Evolutionary conservation across 2,329 filamentous ascomycete species (phyloP).

Genomic region (Alternaria ventricosa): DNA sequence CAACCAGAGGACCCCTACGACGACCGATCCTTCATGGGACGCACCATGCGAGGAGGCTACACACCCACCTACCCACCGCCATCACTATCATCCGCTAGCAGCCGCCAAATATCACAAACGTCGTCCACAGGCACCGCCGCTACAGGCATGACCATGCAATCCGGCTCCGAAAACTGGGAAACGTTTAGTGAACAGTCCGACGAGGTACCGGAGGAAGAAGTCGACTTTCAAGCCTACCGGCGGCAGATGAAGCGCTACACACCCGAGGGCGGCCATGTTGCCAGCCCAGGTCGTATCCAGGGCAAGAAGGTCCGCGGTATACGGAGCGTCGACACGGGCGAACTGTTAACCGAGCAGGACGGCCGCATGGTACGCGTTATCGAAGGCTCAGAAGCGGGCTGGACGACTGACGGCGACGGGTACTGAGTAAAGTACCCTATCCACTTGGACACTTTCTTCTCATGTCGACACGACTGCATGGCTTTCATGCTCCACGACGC

Average conservation of each 20-base stretch:
- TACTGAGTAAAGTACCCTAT: slow-evolving; percentile 31
- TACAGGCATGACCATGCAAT: slow-evolving; percentile 66
- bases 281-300: slow-evolving; percentile 40
- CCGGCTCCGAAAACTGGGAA: slow-evolving; percentile 96
- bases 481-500: slow-evolving; percentile 2
- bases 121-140: slow-evolving; percentile 57
- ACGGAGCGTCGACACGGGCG: slow-evolving; percentile 53
- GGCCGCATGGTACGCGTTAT: slow-evolving; percentile 54
- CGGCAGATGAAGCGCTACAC: slow-evolving; percentile 70
- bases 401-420: slow-evolving; percentile 58
- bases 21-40: slow-evolving; percentile 52
- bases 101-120: slow-evolving; percentile 73
- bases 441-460: slow-evolving; percentile 8
- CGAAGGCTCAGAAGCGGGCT: slow-evolving; percentile 60
- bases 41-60: slow-evolving; percentile 37
- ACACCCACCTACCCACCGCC: slow-evolving; percentile 30
- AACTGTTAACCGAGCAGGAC: slow-evolving; percentile 49
- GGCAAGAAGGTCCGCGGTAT: slow-evolving; percentile 52
- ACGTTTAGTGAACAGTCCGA: slow-evolving; percentile 88
- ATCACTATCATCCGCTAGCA: slow-evolving; percentile 41
- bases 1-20: slow-evolving; percentile 86
- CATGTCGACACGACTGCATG: slow-evolving; percentile 9
- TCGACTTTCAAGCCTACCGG: slow-evolving; percentile 79
- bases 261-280: slow-evolving; percentile 45
- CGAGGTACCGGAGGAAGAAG: slow-evolving; percentile 68